Percentiles rank a stretch among this genome's conserved stretches.
These are phyloP conservation scores for Linnemannia hyalina DNA, from an alignment of 192 early-diverging fungal genomes.

Conservation along the genomic window DNA sequence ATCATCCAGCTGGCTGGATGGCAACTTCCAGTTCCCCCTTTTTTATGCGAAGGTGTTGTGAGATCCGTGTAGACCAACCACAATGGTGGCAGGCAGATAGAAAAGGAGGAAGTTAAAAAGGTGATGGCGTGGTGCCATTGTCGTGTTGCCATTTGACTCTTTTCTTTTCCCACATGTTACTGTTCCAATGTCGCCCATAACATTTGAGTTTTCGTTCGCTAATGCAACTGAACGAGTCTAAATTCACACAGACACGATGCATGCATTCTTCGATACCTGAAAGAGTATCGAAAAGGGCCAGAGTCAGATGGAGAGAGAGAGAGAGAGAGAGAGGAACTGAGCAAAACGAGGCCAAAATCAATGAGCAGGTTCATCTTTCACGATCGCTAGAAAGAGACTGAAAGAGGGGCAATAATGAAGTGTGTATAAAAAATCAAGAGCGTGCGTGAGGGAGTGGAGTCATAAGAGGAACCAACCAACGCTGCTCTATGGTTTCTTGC, in stretches of 20 bases:
- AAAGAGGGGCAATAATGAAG: not conserved
- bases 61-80: not conserved
- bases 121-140: not conserved
- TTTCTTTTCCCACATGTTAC: not conserved
- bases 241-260: not conserved
- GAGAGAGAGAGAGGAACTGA: not conserved
- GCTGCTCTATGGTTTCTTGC: conserved; percentile 6
- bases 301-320: not conserved
- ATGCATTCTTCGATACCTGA: conserved; percentile 10
- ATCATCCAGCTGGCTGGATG: not conserved
- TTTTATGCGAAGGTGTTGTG: not conserved
- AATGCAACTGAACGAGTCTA: not conserved
- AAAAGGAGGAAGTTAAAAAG: not conserved
- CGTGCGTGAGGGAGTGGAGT: not conserved
- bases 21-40: not conserved
- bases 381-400: not conserved
- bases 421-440: not conserved
- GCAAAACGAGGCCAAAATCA: not conserved
- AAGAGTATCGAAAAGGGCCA: conserved; percentile 14
- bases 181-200: not conserved
- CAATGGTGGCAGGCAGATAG: not conserved
- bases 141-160: not conserved
- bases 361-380: not conserved
- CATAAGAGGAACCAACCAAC: not conserved
- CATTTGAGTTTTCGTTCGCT: not conserved